Conservation (phyloP, 2,329 filamentous ascomycete species). For the Apiospora marii region DNA sequence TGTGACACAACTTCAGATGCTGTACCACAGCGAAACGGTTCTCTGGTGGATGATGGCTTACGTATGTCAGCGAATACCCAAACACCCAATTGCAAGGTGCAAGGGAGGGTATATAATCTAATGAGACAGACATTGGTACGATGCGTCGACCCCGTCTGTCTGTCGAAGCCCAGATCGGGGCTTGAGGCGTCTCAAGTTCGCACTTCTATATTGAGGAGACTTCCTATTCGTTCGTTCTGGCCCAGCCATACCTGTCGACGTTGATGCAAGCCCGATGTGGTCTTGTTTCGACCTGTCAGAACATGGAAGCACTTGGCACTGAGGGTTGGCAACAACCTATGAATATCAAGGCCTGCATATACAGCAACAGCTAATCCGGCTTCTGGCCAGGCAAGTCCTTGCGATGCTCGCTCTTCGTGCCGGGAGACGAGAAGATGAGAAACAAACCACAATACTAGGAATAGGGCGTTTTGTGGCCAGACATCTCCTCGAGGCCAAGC, state of each 20-base stretch:
- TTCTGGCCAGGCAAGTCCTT: neutral
- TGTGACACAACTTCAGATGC: neutral
- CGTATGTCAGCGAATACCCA: slow-evolving; percentile 1
- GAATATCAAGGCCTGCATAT: neutral
- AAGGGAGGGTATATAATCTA: slow-evolving; percentile 19
- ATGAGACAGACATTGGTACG: neutral
- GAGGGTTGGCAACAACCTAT: neutral
- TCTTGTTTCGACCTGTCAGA: neutral
- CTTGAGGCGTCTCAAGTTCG: neutral
- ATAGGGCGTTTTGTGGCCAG: neutral
- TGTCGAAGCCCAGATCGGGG: neutral
- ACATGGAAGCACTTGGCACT: too few species aligned
- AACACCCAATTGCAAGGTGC: neutral
- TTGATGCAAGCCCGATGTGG: neutral
- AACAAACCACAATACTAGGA: neutral
- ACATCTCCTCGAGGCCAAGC: neutral
- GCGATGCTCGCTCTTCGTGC: neutral
- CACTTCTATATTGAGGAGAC: slow-evolving; percentile 12
- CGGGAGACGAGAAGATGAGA: too few species aligned
- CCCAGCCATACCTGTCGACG: neutral
- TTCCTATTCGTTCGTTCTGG: neutral
- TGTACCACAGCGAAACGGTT: neutral
- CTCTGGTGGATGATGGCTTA: slow-evolving; percentile 14
- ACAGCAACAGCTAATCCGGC: neutral
- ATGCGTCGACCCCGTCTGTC: neutral